Evolutionary conservation across 352 stramenopile species (phyloP), one percentile per base, ranked within the genome.

Genomic region (Phytophthora sojae): DNA sequence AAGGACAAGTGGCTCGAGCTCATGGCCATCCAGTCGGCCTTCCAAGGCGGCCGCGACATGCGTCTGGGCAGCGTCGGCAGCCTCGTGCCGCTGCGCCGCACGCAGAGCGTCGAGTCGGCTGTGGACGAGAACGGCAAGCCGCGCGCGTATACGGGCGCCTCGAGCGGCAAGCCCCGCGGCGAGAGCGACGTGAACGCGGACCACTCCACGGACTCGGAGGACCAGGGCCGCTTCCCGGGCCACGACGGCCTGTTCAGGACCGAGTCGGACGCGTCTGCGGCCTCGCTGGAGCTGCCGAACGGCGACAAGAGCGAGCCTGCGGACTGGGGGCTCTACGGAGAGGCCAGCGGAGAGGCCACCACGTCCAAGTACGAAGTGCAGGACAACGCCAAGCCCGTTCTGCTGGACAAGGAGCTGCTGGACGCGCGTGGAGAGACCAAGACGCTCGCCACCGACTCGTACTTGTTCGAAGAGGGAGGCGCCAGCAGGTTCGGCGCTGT

Each of bases 1-100:
- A 91, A 94, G 75, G 53, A 64, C 52, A 75, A 81, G 59, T 96
- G 89, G 89, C 69, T 93, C 29, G 77, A 89, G 44, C 75, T 93
- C 30, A 88, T 94, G 75, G 61, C 59, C 32, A 56, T 70, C 29
- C 76, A 77, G 25, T 71, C 70, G 11, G 73, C 73, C 17, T 79
- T 82, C 14, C 47, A 68, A 8, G 47, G 19, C 21, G 54, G 53
- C 15, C 52, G 68, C 2, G 72, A 73, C 50, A 68, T 71, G 63
- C 51, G 75, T 0, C 44, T 79, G 14, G 60, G 56, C 32, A 80
- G 71, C 26, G 69, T 73, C 2, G 71, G 74, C 9, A 76, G 51
- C 37, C 64, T 81, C 8, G 62, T 69, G 37, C 71, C 67, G 15
- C 37, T 77, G 50, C 61, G 67, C 3, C 71, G 77, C 26, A 71